phyloP scores from a whole-genome alignment of 2,329 filamentous ascomycete genomes.

The Scedosporium minutisporum region DNA sequence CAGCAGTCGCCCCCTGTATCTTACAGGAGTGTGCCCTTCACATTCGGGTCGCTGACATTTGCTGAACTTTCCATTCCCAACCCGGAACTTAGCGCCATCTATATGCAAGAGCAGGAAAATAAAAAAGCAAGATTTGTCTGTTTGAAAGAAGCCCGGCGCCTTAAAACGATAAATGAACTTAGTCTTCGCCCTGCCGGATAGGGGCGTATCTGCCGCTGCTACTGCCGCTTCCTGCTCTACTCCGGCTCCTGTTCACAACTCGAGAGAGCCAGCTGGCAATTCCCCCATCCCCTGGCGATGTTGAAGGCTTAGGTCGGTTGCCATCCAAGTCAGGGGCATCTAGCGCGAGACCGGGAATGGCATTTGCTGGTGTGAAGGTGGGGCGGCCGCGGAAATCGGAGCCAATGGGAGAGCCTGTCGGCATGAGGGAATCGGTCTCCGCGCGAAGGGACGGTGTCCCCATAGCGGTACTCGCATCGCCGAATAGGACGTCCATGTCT shows the following conservation, averaged over 20 bases:
- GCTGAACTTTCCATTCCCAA: background rate
- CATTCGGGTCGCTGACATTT: background rate
- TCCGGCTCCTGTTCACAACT: conserved; percentile 27
- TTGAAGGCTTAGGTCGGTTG: conserved; percentile 32
- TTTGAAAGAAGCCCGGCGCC: background rate
- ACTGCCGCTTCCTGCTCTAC: conserved; percentile 20
- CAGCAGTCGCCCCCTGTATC: no score
- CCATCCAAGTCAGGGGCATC: conserved; percentile 53
- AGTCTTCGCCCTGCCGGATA: conserved; percentile 30
- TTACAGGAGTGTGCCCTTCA: background rate
- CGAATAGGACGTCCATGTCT: conserved; percentile 93
- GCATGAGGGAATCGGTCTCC: conserved; percentile 75
- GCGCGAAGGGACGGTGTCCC: conserved; percentile 62
- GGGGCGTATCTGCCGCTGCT: conserved; percentile 32
- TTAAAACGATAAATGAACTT: background rate
- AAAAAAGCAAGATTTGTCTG: background rate
- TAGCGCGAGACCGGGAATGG: conserved; percentile 73
- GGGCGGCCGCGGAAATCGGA: conserved; percentile 57
- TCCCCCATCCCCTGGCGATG: conserved; percentile 21
- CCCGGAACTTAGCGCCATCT: conserved; percentile 18
- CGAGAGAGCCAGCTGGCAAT: conserved; percentile 41
- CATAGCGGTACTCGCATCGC: conserved; percentile 77
- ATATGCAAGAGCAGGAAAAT: conserved; percentile 22
- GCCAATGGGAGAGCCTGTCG: conserved; percentile 59
- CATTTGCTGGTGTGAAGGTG: conserved; percentile 48